Evolutionary conservation across 441 rosid genomes (phyloP).

Genomic region (Gossypium trilobum): DNA sequence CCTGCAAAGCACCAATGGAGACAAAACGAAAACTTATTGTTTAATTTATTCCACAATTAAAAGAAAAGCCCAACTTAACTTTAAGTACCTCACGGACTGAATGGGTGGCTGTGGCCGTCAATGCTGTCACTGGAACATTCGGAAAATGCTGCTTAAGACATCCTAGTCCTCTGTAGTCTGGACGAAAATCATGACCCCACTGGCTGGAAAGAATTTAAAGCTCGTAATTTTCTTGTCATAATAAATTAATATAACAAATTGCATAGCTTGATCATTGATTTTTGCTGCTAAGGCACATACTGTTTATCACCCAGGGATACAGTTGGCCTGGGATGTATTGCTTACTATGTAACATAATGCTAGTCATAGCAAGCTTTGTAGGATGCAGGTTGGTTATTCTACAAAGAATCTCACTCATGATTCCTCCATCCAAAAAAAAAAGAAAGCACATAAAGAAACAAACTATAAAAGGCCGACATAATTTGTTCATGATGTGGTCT

Average conservation of each 20-base stretch:
- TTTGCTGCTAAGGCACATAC: background rate
- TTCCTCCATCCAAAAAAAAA: background rate
- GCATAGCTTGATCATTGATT: background rate
- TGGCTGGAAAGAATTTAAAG: constrained; percentile 39
- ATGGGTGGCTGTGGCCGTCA: constrained; percentile 88
- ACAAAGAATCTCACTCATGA: background rate
- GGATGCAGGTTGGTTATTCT: background rate
- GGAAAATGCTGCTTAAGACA: constrained; percentile 77
- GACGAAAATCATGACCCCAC: constrained; percentile 98
- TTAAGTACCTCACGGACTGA: constrained; percentile 61
- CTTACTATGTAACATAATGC: background rate
- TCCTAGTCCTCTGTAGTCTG: constrained; percentile 77
- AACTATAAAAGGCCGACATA: background rate
- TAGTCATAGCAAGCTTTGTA: background rate
- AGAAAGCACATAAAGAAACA: background rate
- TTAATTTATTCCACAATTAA: background rate
- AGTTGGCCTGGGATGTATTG: background rate
- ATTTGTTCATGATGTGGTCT: background rate
- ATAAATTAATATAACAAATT: background rate
- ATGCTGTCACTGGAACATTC: constrained; percentile 68
- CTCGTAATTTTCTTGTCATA: constrained; percentile 1
- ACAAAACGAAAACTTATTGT: background rate
- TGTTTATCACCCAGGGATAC: background rate
- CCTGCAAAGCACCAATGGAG: constrained; percentile 39
- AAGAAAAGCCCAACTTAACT: background rate